These are phyloP conservation scores for Silybum marianum DNA, from an alignment of 129 eudicot genomes.

Conservation along the genomic window DNA sequence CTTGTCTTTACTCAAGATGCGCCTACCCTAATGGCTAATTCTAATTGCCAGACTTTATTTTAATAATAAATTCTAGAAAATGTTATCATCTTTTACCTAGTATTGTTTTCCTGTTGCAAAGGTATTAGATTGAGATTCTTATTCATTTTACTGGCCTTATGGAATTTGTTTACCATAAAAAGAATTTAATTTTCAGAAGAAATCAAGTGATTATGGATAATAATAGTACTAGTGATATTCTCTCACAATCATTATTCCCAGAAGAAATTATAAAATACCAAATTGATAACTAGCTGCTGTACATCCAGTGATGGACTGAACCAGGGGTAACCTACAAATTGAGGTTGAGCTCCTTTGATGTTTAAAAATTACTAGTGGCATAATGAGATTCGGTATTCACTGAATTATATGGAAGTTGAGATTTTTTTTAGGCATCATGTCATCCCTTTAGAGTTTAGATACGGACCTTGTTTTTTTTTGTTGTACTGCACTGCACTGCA, in stretches of 20 bases:
- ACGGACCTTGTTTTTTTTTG: not conserved
- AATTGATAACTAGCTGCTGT: not conserved
- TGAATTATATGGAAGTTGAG: conserved; percentile 9
- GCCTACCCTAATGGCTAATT: conserved; percentile 27
- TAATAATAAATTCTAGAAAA: not conserved
- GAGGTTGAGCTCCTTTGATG: not conserved
- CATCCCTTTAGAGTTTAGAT: not conserved
- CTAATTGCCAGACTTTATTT: not conserved
- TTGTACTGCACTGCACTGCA: not conserved
- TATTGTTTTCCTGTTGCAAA: not conserved
- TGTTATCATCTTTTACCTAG: not conserved
- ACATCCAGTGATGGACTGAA: conserved; percentile 10
- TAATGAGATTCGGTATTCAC: not conserved
- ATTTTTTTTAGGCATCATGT: conserved; percentile 4
- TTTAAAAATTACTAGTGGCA: not conserved
- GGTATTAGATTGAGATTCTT: not conserved
- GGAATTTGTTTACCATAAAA: not conserved
- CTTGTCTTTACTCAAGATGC: not conserved
- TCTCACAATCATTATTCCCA: not conserved
- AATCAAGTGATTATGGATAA: conserved; percentile 5
- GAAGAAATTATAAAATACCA: not conserved
- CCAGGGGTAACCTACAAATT: conserved; percentile 7
- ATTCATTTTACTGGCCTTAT: conserved; percentile 17
- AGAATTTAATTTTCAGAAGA: not conserved
- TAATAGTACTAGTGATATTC: not conserved